These are phyloP conservation scores for Stagonosporopsis vannaccii DNA, from an alignment of 2,329 filamentous ascomycete species.

Conservation along the genomic window DNA sequence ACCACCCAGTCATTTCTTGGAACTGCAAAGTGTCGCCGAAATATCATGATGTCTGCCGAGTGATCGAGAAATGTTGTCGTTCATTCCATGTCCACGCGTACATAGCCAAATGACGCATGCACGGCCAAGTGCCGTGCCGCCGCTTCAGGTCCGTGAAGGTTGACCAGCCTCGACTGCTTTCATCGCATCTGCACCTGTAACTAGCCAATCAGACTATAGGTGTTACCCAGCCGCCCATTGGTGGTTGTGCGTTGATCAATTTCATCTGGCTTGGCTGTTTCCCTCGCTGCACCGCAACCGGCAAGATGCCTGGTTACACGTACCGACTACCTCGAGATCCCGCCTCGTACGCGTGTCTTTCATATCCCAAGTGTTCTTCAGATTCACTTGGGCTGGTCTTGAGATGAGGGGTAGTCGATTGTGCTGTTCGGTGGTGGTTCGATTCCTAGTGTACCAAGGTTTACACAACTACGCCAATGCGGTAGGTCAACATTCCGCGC, in stretches of 20 bases:
- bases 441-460: conserved; percentile 5
- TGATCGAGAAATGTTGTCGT: not conserved
- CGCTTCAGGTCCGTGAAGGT: not conserved
- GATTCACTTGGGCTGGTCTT: not conserved
- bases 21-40: not conserved
- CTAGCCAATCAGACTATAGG: not conserved
- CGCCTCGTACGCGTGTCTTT: not conserved
- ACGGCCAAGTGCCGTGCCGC: conserved; percentile 12
- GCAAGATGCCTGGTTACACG: not conserved
- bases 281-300: conserved; percentile 3
- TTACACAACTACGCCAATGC: not conserved
- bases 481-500: conserved; percentile 6
- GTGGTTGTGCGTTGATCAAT: not conserved
- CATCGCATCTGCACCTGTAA: not conserved
- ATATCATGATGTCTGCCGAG: not conserved
- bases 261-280: not conserved
- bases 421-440: not conserved
- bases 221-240: not conserved
- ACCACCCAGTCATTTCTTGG: not conserved
- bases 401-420: conserved; percentile 3
- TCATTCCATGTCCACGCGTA: conserved; percentile 1
- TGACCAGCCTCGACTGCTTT: not conserved
- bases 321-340: not conserved
- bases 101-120: conserved; percentile 5
- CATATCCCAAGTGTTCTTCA: not conserved